These are phyloP conservation scores for Cicer arietinum DNA, from an alignment of 306 rosid species.

Conservation along the genomic window DNA sequence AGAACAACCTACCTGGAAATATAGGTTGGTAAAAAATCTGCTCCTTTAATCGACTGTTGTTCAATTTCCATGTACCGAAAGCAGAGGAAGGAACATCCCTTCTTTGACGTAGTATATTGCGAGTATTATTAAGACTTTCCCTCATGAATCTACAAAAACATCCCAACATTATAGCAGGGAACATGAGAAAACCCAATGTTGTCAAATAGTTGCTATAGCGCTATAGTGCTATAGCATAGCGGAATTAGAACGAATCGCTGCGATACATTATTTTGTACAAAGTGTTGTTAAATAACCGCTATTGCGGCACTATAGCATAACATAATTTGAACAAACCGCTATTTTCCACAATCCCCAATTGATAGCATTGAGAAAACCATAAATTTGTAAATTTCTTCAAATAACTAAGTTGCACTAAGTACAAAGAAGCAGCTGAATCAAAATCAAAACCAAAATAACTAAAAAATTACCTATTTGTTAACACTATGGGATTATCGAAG, in stretches of 20 bases:
- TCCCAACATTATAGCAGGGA: conserved; percentile 40
- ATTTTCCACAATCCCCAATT: too few relatives aligned
- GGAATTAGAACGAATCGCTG: too few relatives aligned
- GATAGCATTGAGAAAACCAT: too few relatives aligned
- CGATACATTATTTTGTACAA: too few relatives aligned
- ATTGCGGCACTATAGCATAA: too few relatives aligned
- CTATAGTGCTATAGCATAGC: too few relatives aligned
- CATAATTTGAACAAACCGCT: too few relatives aligned
- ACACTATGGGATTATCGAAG: conserved; percentile 71
- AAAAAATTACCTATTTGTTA: conserved; percentile 65
- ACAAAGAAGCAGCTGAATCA: conserved; percentile 32
- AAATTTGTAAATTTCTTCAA: neutral
- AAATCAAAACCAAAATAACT: neutral
- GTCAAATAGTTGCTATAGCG: too few relatives aligned
- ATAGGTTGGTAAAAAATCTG: conserved; percentile 62
- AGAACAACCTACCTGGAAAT: conserved; percentile 56
- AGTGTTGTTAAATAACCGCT: too few relatives aligned
- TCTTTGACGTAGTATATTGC: conserved; percentile 57
- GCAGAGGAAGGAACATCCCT: conserved; percentile 57
- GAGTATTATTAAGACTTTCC: conserved; percentile 57
- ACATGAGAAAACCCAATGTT: neutral
- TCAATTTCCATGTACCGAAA: conserved; percentile 66
- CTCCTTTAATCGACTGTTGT: conserved; percentile 62
- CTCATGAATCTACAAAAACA: conserved; percentile 67
- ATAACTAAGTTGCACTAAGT: conserved; percentile 24